These are phyloP conservation scores for Xylariaceae sp. DNA, from an alignment of 2,329 filamentous ascomycete species.

Conservation along the genomic window DNA sequence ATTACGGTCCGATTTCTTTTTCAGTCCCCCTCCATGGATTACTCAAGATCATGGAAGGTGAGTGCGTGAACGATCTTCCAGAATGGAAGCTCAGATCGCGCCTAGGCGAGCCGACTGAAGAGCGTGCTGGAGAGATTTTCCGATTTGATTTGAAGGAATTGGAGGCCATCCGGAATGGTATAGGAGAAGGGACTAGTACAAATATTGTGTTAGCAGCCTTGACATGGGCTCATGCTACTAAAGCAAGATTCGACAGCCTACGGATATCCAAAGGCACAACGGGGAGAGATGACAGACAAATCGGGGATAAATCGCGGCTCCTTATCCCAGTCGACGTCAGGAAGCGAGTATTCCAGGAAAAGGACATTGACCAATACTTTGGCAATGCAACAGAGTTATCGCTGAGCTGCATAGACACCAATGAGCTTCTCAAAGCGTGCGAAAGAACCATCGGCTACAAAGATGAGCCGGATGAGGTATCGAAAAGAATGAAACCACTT, in stretches of 20 bases:
- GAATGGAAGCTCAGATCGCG: neutral
- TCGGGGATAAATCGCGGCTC: neutral
- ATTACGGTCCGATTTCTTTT: neutral
- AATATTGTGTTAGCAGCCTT: slow-evolving; percentile 1
- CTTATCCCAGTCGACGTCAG: slow-evolving; percentile 5
- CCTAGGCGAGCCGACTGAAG: neutral
- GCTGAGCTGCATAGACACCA: neutral
- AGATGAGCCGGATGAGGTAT: neutral
- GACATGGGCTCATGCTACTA: slow-evolving; percentile 6
- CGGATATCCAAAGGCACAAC: neutral
- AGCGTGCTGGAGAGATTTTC: slow-evolving; percentile 3
- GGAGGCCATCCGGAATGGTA: neutral
- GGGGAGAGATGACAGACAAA: neutral
- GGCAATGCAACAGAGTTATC: slow-evolving; percentile 6
- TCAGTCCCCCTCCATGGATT: slow-evolving; percentile 1
- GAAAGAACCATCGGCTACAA: neutral
- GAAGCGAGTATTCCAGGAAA: slow-evolving; percentile 1
- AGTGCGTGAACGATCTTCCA: neutral
- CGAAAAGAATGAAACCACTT: neutral
- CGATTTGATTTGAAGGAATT: slow-evolving; percentile 2
- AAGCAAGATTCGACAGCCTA: slow-evolving; percentile 1
- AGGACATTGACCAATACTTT: slow-evolving; percentile 4
- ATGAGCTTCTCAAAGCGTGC: slow-evolving; percentile 1
- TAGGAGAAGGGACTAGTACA: neutral
- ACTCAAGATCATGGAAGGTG: neutral